Percentiles rank a stretch among this genome's conserved stretches.
Evolutionary conservation across 2,329 filamentous ascomycete species (phyloP).

Genomic region (Calonectria pseudoreteaudii): DNA sequence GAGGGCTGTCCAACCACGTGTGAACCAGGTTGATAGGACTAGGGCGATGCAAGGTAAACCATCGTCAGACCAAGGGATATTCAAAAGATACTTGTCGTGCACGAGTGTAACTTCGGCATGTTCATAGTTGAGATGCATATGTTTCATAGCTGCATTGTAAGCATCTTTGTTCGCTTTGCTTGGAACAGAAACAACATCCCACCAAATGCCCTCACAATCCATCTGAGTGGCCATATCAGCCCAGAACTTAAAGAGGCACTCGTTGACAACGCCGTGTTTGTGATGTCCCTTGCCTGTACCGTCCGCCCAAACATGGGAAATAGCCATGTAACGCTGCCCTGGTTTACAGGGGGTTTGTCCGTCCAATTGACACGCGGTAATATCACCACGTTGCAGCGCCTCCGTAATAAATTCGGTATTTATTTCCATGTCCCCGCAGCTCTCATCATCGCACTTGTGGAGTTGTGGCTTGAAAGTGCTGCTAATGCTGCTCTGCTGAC

Average conservation of each 20-base stretch:
- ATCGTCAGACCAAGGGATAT: not conserved
- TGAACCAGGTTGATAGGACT: not conserved
- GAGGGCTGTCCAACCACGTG: not conserved
- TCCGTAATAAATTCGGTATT: not conserved
- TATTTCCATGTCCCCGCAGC: not conserved
- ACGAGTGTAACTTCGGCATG: not conserved
- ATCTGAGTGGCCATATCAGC: not conserved
- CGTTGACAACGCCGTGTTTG: not conserved
- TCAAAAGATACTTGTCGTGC: not conserved
- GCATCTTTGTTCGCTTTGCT: not conserved
- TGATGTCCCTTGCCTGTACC: not conserved
- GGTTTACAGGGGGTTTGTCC: not conserved
- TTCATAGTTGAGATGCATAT: not conserved
- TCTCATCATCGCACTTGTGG: not conserved
- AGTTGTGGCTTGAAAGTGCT: not conserved
- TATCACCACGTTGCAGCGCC: not conserved
- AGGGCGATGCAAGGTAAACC: not conserved
- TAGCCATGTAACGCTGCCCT: not conserved
- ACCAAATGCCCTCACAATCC: not conserved
- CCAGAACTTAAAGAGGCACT: not conserved
- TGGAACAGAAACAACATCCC: not conserved
- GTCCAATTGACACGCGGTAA: not conserved
- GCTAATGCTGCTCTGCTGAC: not conserved
- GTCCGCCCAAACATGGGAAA: not conserved
- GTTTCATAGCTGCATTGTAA: not conserved